These are phyloP conservation scores for Globisporangium uncinulatum DNA, from an alignment of 352 stramenopile genomes.

Conservation along the genomic window DNA sequence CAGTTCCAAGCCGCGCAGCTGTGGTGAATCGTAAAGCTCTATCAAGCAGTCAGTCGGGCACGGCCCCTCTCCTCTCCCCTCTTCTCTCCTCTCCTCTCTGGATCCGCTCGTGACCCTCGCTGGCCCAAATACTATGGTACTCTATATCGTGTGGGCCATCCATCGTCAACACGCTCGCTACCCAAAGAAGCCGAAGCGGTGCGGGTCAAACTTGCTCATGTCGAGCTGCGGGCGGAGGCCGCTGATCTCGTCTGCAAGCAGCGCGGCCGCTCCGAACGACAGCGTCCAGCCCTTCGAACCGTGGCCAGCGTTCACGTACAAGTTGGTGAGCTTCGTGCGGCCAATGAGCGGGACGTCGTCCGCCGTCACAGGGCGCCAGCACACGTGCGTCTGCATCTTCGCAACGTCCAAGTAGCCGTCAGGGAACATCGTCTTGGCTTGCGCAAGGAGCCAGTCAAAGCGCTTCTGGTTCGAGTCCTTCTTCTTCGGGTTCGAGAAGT, in stretches of 20 bases:
- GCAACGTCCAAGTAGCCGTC: slow-evolving; percentile 74
- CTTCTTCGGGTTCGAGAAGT: slow-evolving; percentile 75
- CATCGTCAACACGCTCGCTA: slow-evolving; percentile 11
- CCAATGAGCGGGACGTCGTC: slow-evolving; percentile 82
- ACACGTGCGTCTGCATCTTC: slow-evolving; percentile 78
- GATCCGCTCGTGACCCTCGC: too few species aligned
- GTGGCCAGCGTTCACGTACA: slow-evolving; percentile 83
- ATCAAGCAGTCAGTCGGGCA: not conserved
- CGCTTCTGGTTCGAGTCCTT: slow-evolving; percentile 47
- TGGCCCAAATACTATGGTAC: slow-evolving; percentile 8
- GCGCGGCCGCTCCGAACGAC: slow-evolving; percentile 67
- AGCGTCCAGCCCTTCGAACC: slow-evolving; percentile 84
- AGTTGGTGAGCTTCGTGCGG: slow-evolving; percentile 70
- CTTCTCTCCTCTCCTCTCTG: too few species aligned
- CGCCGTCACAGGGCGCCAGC: slow-evolving; percentile 75
- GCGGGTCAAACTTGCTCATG: slow-evolving; percentile 75
- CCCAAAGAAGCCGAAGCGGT: slow-evolving; percentile 72
- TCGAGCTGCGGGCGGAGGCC: slow-evolving; percentile 71
- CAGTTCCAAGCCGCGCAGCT: too few species aligned
- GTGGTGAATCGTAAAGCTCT: not conserved
- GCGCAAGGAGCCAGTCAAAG: slow-evolving; percentile 71
- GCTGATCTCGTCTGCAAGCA: slow-evolving; percentile 80
- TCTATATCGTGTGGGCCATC: not conserved
- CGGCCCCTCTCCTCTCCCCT: not conserved
- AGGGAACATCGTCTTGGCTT: slow-evolving; percentile 76